Base-by-base conservation (phyloP, 257 asterid species). In the Ophiorrhiza pumila region DNA sequence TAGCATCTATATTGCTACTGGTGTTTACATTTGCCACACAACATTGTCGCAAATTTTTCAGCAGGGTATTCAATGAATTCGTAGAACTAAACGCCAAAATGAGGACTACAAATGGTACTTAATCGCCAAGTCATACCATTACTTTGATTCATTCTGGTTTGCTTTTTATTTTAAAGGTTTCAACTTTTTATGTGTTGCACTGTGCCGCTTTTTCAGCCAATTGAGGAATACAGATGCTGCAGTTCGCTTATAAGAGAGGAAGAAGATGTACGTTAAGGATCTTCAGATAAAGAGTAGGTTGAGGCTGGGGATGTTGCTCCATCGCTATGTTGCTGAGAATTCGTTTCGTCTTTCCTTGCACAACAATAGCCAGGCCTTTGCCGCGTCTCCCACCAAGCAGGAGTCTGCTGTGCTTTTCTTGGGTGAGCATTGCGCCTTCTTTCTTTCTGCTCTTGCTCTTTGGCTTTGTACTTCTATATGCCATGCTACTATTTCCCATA, bases 321-420 rank as follows among this genome's bases (percentile, higher is more conserved):
- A 95, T 78, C 83, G 86, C 76, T 83, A 84, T 73, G 75, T 87
- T 77, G 96, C 98, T 18, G 99, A 95, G 84, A 95, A 92, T 73
- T 91, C 90, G 15, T 79, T 95, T 71, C 91, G 89, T 57, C 79
- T 90, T 81, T 84, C 96, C 39, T 49, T 95, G 85, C 93, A 87
- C 73, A 84, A 80, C 74, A 86, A 67, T 76, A 71, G 60, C 60
- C 79, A 80, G 90, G 96, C 96, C 77, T 84, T 79, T 84, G 98
- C 84, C 87, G 92, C 91, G 60, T 84, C 92, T 84, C 78, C 74
- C 84, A 22, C 95, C 92, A 90, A 82, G 97, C 98, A 95, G 99
- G 98, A 95, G 99, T 91, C 98, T 91, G 98, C 99, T 84, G 98
- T 92, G 92, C 98, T 95, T 97, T 64, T 95, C 70, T 78, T 95